Base-by-base conservation (phyloP, 225 moss, liverwort and hornwort species). In the Pleurozium schreberi region DNA sequence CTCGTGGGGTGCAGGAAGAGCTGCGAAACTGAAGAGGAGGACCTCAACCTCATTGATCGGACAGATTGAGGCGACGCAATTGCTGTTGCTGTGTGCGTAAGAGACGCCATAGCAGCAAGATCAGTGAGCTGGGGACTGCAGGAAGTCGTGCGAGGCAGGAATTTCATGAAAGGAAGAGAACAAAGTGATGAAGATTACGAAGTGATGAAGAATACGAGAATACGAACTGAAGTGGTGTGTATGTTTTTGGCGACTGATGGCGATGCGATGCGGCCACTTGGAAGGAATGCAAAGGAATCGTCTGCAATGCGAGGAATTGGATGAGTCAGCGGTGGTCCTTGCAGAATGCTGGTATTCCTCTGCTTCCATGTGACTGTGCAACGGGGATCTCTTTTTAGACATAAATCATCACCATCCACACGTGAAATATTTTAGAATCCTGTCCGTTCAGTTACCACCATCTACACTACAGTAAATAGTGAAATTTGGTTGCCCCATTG, bases 41-140 rank as follows among this genome's bases (percentile, higher is more conserved):
- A 49, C 80, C 80, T 63, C 71, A 47, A 86, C 25, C 30, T 75
- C 81, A 67, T 83, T 43, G 88, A 78, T 86, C 86, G 73, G 60
- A 57, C 66, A 60, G 43, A 60, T 16, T 77, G 36, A 45, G 91
- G 83, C 19, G 79, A 88, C 59, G 71, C 49, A 64, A 47, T 50
- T 50, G 76, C 28, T 20, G 49, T 38, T 45, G 83, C 43, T 33
- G 75, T 18, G 52, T 80, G 60, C 26, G 36, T 38, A 12, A 87
- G 79, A 38, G 90, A 87, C 74, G 90, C 88, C 93, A 93, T 91
- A 27, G 84, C 63, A 8, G 55, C 61, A 81, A 53, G 68, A 82
- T 86, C 80, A 53, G 75, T 67, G 69, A 69, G 38, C 38, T 47
- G 25, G 82, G 31, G 20, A 31, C 36, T 62, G 65, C 70, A 33